Conservation (phyloP, 306 rosid genomes). For the Argentina anserina region DNA sequence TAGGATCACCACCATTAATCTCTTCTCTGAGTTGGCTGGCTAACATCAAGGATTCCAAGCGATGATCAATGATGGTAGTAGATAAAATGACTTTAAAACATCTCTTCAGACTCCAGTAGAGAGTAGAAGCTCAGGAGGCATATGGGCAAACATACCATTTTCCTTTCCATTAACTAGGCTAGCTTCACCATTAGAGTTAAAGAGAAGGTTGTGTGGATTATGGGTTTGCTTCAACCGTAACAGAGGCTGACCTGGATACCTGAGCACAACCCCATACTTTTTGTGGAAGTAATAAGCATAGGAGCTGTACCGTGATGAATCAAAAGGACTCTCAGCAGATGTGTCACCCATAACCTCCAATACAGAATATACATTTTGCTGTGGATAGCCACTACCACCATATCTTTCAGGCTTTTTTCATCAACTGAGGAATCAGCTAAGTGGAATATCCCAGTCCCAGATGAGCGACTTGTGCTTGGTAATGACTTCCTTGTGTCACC, state of each 20-base stretch:
- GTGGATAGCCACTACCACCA: constrained; percentile 80
- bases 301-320: constrained; percentile 35
- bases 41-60: constrained; percentile 75
- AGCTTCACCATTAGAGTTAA: constrained; percentile 57
- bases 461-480: constrained; percentile 24
- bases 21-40: constrained; percentile 85
- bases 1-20: constrained; percentile 36
- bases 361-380: constrained; percentile 67
- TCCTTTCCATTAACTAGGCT: constrained; percentile 35
- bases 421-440: constrained; percentile 48
- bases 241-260: constrained; percentile 67
- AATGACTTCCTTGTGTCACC: constrained; percentile 20
- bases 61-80: constrained; percentile 85
- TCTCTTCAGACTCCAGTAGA: constrained; percentile 51
- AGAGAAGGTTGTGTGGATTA: constrained; percentile 87
- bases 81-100: constrained; percentile 63
- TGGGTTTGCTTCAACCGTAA: constrained; percentile 88
- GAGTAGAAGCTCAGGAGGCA: constrained; percentile 86
- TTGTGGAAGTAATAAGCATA: constrained; percentile 56
- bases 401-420: constrained; percentile 34
- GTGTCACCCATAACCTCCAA: constrained; percentile 35
- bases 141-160: constrained; percentile 51
- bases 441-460: constrained; percentile 41
- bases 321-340: constrained; percentile 79
- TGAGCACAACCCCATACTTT: constrained; percentile 65